Conservation (phyloP, 192 early-diverging fungal genomes). For the Linnemannia zychae region DNA sequence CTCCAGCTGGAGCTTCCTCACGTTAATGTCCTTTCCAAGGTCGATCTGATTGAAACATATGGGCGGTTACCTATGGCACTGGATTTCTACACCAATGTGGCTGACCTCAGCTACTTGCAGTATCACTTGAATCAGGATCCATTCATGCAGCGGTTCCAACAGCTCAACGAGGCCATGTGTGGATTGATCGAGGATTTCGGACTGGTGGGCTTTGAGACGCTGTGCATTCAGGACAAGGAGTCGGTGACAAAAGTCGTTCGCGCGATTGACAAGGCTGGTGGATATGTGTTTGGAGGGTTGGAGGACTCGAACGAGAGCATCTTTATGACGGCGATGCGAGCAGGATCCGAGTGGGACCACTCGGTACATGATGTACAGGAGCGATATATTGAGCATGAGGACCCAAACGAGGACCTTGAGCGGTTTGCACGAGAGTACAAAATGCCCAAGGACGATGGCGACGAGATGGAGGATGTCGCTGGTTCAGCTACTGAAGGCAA, state of each 20-base stretch:
- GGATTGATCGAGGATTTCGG: conserved; percentile 93
- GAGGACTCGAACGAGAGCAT: conserved; percentile 83
- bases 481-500: not conserved
- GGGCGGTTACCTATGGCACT: conserved; percentile 86
- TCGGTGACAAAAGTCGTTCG: conserved; percentile 82
- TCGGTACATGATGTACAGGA: conserved; percentile 49
- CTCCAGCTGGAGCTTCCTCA: conserved; percentile 94
- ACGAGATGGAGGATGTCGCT: not conserved
- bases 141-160: conserved; percentile 73
- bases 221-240: conserved; percentile 88
- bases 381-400: conserved; percentile 35
- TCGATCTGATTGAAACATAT: conserved; percentile 90
- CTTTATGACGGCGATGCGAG: conserved; percentile 70
- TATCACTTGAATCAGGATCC: conserved; percentile 80
- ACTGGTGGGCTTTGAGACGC: conserved; percentile 92
- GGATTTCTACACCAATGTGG: conserved; percentile 96
- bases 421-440: conserved; percentile 52
- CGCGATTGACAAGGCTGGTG: conserved; percentile 92
- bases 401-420: conserved; percentile 37
- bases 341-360: conserved; percentile 52
- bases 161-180: conserved; percentile 87
- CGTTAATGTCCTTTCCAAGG: conserved; percentile 96
- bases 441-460: conserved; percentile 13
- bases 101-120: conserved; percentile 88
- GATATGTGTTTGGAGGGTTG: conserved; percentile 89